Evolutionary conservation across 2,329 filamentous ascomycete genomes (phyloP).

Genomic region (Metarhizium robertsii): DNA sequence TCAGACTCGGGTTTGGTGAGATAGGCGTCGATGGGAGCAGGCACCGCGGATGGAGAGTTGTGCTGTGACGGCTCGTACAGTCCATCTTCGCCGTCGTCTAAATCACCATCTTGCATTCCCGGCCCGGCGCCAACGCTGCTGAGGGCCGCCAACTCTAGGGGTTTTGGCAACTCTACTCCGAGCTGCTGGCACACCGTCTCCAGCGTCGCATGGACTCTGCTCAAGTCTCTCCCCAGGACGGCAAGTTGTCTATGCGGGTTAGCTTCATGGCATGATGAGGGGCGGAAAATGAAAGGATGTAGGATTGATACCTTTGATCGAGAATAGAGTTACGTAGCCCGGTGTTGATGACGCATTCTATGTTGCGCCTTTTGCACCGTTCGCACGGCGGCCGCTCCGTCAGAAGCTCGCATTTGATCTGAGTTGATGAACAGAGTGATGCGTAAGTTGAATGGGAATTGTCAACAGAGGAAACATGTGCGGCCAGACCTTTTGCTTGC

Average conservation of each 20-base stretch:
- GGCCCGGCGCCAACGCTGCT: background rate
- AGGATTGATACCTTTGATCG: constrained; percentile 1
- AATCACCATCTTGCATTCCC: background rate
- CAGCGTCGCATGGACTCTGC: background rate
- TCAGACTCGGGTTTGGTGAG: background rate
- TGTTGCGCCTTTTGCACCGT: constrained; percentile 3
- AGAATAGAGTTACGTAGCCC: constrained; percentile 5
- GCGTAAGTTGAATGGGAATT: too few relatives aligned
- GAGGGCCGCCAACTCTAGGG: background rate
- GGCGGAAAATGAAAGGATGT: background rate
- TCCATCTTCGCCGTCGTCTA: constrained; percentile 1
- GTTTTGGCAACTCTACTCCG: background rate
- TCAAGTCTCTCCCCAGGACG: constrained; percentile 1
- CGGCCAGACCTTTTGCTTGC: constrained; percentile 3
- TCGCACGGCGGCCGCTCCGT: constrained; percentile 4
- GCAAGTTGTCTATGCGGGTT: background rate
- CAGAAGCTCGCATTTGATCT: constrained; percentile 6
- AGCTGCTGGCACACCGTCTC: constrained; percentile 1
- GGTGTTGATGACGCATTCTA: constrained; percentile 5
- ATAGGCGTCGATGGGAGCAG: constrained; percentile 1
- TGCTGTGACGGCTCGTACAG: background rate
- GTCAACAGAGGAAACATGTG: background rate
- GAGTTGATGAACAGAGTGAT: too few relatives aligned
- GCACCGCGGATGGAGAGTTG: background rate
- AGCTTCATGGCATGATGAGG: background rate